Evolutionary conservation across 352 stramenopile species (phyloP), one percentile per base, ranked within the genome.

Genomic region (Phytophthora uliginosa): DNA sequence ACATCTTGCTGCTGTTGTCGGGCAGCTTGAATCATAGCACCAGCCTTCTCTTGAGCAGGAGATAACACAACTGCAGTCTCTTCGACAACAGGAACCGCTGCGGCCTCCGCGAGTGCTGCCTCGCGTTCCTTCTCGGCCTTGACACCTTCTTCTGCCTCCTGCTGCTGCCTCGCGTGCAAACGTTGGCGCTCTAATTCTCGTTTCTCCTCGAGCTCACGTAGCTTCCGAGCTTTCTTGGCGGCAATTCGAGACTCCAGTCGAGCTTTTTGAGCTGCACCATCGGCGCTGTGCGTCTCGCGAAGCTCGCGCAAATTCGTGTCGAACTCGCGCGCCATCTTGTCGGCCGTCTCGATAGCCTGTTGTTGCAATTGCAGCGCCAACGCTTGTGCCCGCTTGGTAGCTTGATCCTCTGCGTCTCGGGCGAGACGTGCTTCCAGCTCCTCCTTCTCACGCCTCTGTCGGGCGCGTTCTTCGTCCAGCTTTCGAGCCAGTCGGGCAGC

Each of bases 151-250:
- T 81, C 71, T 17, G 80, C 71, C 38, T 88, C 81, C 31, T 89
- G 63, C 20, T 82, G 66, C 24, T 90, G 77, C 24, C 84, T 74
- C 7, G 79, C 33, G 40, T 81, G 71, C 20, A 94, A 72, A 38
- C 79, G 69, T 52, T 88, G 78, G 0, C 78, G 80, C 67, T 92
- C 86, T 13, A 85, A 40, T 51, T 88, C 85, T 20, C 77, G 79
- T 63, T 94, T 94, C 12, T 84, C 83, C 59, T 94, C 83, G 2
- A 96, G 70, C 24, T 96, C 86, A 59, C 82, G 77, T 22, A 91
- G 63, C 54, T 94, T 95, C 22, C 90, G 91, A 36, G 91, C 71
- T 69, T 93, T 93, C 74, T 93, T 95, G 6, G 85, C 82, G 2
- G 83, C 86, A 13, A 96, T 86, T 36, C 89, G 82, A 52, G 82